Conservation (phyloP, 257 asterid species). For the Anisodus tanguticus region DNA sequence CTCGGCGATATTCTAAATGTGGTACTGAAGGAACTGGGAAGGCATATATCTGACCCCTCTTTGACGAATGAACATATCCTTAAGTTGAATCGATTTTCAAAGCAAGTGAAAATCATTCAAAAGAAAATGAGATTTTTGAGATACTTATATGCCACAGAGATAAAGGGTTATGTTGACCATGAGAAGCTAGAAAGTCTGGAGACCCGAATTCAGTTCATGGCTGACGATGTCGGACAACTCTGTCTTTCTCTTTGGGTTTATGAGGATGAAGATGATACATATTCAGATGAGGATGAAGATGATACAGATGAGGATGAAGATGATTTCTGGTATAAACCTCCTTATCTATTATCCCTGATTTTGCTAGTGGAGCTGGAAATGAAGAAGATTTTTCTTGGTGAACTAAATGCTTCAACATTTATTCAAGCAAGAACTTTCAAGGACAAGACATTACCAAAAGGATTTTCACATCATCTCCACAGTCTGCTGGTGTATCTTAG, state of each 20-base stretch:
- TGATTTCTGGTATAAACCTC: background rate
- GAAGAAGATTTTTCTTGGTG: background rate
- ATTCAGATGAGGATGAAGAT: background rate
- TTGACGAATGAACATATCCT: background rate
- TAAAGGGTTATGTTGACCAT: background rate
- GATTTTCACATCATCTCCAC: conserved; percentile 13
- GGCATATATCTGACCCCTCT: background rate
- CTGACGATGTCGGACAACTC: background rate
- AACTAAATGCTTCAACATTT: background rate
- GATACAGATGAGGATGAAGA: background rate
- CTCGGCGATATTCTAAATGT: background rate
- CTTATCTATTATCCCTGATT: background rate
- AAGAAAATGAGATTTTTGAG: conserved; percentile 21
- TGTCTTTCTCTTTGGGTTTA: background rate
- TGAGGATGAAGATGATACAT: background rate
- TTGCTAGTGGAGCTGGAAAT: background rate
- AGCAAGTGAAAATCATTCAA: background rate
- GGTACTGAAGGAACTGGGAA: background rate
- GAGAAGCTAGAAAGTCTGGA: background rate
- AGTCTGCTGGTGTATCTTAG: background rate
- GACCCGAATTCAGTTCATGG: background rate
- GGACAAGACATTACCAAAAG: background rate
- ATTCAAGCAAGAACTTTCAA: background rate
- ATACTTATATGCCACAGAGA: background rate
- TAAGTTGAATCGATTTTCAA: background rate